phyloP scores from a whole-genome alignment of 202 grass and related monocot species.

The Eragrostis tef region DNA sequence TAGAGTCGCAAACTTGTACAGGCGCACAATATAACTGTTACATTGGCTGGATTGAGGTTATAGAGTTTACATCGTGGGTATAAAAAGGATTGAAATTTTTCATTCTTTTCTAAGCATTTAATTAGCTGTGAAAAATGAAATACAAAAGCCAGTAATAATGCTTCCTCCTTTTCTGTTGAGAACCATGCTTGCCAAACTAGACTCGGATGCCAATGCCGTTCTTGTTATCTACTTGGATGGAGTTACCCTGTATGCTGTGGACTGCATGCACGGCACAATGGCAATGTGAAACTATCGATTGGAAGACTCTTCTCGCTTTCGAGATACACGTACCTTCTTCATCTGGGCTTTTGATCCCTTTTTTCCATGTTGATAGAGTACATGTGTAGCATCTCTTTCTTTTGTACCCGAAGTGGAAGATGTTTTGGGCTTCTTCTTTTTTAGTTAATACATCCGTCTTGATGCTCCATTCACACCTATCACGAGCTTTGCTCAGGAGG shows the following conservation, averaged over 20 bases:
- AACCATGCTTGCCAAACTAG: slow-evolving; percentile 11
- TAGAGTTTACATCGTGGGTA: slow-evolving; percentile 43
- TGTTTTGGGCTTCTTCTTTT: slow-evolving; percentile 25
- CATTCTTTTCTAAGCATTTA: not conserved
- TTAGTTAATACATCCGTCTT: not conserved
- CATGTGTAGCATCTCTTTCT: not conserved
- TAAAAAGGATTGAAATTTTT: slow-evolving; percentile 4
- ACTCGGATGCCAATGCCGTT: not conserved
- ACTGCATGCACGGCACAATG: not conserved
- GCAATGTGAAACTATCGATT: slow-evolving; percentile 29
- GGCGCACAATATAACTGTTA: slow-evolving; percentile 42
- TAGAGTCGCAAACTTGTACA: slow-evolving; percentile 63
- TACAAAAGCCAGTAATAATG: slow-evolving; percentile 30
- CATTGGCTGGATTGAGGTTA: slow-evolving; percentile 43
- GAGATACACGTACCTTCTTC: slow-evolving; percentile 1
- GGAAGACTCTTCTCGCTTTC: slow-evolving; percentile 16
- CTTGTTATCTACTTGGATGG: slow-evolving; percentile 30
- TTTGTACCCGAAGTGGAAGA: slow-evolving; percentile 2
- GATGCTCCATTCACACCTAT: not conserved
- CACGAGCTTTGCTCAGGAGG: not conserved
- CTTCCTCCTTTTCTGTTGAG: slow-evolving; percentile 25
- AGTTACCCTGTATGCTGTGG: not conserved
- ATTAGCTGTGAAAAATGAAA: slow-evolving; percentile 51
- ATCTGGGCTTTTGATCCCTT: slow-evolving; percentile 7
- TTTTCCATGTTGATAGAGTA: not conserved